phyloP scores from a whole-genome alignment of 2,329 filamentous ascomycete genomes.

The Stagonosporopsis vannaccii region DNA sequence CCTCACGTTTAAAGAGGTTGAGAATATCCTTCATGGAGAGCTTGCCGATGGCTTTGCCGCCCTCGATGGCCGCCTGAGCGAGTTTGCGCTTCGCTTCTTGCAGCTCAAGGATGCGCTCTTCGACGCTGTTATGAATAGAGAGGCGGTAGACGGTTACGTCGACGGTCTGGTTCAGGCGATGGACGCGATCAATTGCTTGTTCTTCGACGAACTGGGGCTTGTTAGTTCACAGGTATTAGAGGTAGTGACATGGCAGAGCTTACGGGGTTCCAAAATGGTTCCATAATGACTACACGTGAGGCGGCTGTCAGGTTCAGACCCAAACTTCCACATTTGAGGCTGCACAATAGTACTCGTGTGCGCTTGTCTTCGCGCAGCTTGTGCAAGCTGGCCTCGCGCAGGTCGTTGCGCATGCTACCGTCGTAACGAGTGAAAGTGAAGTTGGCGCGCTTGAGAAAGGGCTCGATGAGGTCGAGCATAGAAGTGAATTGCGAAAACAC shows the following conservation, averaged over 20 bases:
- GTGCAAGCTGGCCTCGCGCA: slow-evolving; percentile 83
- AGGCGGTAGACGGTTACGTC: slow-evolving; percentile 96
- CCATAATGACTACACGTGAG: slow-evolving; percentile 89
- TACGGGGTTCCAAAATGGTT: slow-evolving; percentile 98
- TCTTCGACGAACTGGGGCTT: slow-evolving; percentile 84
- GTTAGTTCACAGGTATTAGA: slow-evolving; percentile 19
- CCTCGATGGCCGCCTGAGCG: slow-evolving; percentile 90
- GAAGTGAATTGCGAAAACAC: slow-evolving; percentile 98
- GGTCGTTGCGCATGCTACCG: slow-evolving; percentile 92
- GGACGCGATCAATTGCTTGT: slow-evolving; percentile 97
- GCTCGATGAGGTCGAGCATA: slow-evolving; percentile 96
- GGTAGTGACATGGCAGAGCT: slow-evolving; percentile 33
- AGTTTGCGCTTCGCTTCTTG: slow-evolving; percentile 93
- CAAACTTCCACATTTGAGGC: slow-evolving; percentile 89
- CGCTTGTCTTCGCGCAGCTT: slow-evolving; percentile 75
- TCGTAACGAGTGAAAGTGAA: slow-evolving; percentile 91
- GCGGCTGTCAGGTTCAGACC: slow-evolving; percentile 95
- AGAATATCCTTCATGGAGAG: slow-evolving; percentile 93
- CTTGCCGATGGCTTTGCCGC: slow-evolving; percentile 79
- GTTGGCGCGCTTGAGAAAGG: slow-evolving; percentile 78
- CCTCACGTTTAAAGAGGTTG: slow-evolving; percentile 81
- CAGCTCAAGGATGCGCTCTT: slow-evolving; percentile 91
- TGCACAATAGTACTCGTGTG: slow-evolving; percentile 87
- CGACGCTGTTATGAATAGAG: slow-evolving; percentile 84
- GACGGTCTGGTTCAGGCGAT: slow-evolving; percentile 94